These are phyloP conservation scores for Arbutus unedo DNA, from an alignment of 148 eudicot species.

Conservation along the genomic window DNA sequence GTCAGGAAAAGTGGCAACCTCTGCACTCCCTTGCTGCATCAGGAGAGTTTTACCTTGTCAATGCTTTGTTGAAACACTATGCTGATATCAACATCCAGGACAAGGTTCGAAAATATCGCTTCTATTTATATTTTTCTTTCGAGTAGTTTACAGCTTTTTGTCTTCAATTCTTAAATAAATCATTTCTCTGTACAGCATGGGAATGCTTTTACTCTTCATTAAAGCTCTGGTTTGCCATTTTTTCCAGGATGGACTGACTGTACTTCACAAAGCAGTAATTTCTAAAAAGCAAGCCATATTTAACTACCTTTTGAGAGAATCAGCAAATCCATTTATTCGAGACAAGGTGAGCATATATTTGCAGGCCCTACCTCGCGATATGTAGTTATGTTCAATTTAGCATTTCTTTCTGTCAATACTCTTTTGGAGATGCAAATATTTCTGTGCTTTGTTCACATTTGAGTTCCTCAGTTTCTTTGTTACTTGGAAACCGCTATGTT, in stretches of 20 bases:
- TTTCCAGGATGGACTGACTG: constrained; percentile 72
- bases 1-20: constrained; percentile 86
- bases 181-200: background rate
- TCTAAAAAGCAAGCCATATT: constrained; percentile 84
- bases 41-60: constrained; percentile 80
- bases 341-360: constrained; percentile 61
- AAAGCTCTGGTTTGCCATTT: constrained; percentile 1
- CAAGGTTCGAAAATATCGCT: constrained; percentile 39
- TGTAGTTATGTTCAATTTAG: background rate
- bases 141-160: background rate
- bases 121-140: background rate
- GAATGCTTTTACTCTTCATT: constrained; percentile 9
- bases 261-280: constrained; percentile 81
- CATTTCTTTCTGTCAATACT: background rate
- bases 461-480: background rate
- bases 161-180: background rate
- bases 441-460: background rate
- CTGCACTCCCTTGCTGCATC: constrained; percentile 81
- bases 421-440: background rate
- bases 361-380: background rate
- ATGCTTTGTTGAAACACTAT: constrained; percentile 56
- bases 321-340: constrained; percentile 75
- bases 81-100: constrained; percentile 68
- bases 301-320: constrained; percentile 76
- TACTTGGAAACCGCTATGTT: background rate